These are phyloP conservation scores for Stentor roeselii DNA, from an alignment of 73 alveolate species.

Conservation along the genomic window DNA sequence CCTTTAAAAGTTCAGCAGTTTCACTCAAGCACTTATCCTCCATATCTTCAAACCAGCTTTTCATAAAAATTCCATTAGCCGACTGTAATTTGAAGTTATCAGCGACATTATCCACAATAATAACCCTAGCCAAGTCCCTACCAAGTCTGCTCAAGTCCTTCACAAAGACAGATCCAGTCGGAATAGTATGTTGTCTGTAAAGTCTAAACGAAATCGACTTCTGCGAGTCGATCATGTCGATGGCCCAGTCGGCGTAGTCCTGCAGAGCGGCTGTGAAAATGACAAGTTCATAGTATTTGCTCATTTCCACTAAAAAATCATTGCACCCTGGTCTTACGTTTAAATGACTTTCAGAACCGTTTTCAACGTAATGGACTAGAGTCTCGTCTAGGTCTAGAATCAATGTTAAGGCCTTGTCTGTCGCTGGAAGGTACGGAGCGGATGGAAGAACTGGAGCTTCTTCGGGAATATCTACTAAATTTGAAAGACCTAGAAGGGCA, in stretches of 20 bases:
- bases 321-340: constrained; percentile 61
- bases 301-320: constrained; percentile 58
- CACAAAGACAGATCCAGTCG: constrained; percentile 68
- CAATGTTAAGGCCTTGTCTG: constrained; percentile 45
- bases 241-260: constrained; percentile 94
- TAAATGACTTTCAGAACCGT: constrained; percentile 64
- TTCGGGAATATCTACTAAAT: constrained; percentile 45
- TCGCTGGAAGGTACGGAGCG: constrained; percentile 10
- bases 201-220: constrained; percentile 71
- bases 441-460: constrained; percentile 33
- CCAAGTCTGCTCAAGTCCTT: constrained; percentile 79
- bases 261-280: constrained; percentile 78
- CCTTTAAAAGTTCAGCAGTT: constrained; percentile 47
- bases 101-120: constrained; percentile 79
- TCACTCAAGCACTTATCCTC: constrained; percentile 66
- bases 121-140: constrained; percentile 68
- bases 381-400: constrained; percentile 91
- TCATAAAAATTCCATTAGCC: constrained; percentile 81
- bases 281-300: constrained; percentile 65
- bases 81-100: constrained; percentile 81
- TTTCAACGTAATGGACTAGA: constrained; percentile 71
- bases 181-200: constrained; percentile 79
- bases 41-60: constrained; percentile 88
- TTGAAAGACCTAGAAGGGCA: not conserved
- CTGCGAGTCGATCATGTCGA: constrained; percentile 77